These are phyloP conservation scores for Pseudovirgaria hyperparasitica DNA, from an alignment of 2,329 filamentous ascomycete species.

Conservation along the genomic window DNA sequence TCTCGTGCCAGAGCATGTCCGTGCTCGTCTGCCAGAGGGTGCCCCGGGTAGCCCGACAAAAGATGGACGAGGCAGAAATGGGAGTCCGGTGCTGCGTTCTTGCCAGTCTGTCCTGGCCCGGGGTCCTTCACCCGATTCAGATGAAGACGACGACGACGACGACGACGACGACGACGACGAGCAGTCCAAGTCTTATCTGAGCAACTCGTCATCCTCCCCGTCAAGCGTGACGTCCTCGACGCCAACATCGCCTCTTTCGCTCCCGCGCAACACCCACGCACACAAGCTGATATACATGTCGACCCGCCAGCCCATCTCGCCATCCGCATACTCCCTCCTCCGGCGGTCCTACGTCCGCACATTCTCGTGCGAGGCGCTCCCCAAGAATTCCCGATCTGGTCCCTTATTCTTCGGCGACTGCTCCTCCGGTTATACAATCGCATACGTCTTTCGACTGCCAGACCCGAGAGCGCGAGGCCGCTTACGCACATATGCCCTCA, in stretches of 20 bases:
- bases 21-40: slow-evolving; percentile 39
- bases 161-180: slow-evolving; percentile 22
- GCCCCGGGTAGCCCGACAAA: slow-evolving; percentile 38
- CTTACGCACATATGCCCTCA: slow-evolving; percentile 43
- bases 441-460: slow-evolving; percentile 45
- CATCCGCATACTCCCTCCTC: slow-evolving; percentile 40
- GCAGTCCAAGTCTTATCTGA: slow-evolving; percentile 23
- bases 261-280: slow-evolving; percentile 31
- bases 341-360: slow-evolving; percentile 46
- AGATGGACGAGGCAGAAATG: slow-evolving; percentile 36
- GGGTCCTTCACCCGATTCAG: slow-evolving; percentile 22
- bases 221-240: slow-evolving; percentile 17
- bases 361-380: slow-evolving; percentile 43
- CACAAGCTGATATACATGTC: slow-evolving; percentile 46
- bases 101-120: slow-evolving; percentile 41
- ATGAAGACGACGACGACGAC: slow-evolving; percentile 6
- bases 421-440: slow-evolving; percentile 44
- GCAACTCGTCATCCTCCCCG: slow-evolving; percentile 13
- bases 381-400: slow-evolving; percentile 42
- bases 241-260: slow-evolving; percentile 30
- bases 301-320: slow-evolving; percentile 41
- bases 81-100: slow-evolving; percentile 43
- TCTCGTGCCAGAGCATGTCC: slow-evolving; percentile 40
- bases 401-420: slow-evolving; percentile 47
- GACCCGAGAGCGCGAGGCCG: slow-evolving; percentile 45